phyloP scores from a whole-genome alignment of 306 rosid genomes.

The Prunus campanulata region DNA sequence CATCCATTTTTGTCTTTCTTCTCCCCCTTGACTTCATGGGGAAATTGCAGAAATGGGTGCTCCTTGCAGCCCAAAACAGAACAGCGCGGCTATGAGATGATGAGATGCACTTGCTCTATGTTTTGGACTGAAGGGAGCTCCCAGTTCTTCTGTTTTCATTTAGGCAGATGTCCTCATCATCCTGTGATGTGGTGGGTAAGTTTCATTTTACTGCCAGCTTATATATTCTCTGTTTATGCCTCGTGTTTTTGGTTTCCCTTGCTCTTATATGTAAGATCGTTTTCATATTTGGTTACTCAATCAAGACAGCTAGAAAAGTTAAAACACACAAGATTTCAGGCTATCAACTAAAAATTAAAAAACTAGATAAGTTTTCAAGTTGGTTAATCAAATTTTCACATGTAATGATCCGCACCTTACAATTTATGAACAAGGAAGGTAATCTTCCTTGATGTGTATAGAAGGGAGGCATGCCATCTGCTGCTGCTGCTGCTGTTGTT shows the following conservation, averaged over 20 bases:
- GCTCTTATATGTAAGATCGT: too few relatives aligned
- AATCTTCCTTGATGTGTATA: neutral
- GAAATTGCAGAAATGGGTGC: conserved; percentile 59
- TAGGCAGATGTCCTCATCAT: neutral
- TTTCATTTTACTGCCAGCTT: neutral
- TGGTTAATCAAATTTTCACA: neutral
- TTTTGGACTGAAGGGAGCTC: conserved; percentile 88
- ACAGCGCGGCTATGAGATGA: neutral
- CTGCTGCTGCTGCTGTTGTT: neutral
- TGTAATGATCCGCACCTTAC: neutral
- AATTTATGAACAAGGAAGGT: conserved; percentile 19
- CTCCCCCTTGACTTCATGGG: conserved; percentile 6
- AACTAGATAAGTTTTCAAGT: neutral
- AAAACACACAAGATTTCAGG: too few relatives aligned
- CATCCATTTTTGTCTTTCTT: neutral
- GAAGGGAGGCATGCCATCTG: conserved; percentile 6
- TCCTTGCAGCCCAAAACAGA: conserved; percentile 61
- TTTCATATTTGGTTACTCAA: too few relatives aligned
- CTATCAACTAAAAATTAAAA: too few relatives aligned
- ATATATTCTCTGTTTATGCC: too few relatives aligned
- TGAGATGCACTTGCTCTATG: conserved; percentile 20
- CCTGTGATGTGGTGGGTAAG: neutral
- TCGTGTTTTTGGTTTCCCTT: too few relatives aligned
- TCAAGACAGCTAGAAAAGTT: too few relatives aligned
- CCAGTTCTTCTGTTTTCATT: conserved; percentile 53